These are phyloP conservation scores for Tetrastigma voinierianum DNA, from an alignment of 164 flowering plant species.

Conservation along the genomic window DNA sequence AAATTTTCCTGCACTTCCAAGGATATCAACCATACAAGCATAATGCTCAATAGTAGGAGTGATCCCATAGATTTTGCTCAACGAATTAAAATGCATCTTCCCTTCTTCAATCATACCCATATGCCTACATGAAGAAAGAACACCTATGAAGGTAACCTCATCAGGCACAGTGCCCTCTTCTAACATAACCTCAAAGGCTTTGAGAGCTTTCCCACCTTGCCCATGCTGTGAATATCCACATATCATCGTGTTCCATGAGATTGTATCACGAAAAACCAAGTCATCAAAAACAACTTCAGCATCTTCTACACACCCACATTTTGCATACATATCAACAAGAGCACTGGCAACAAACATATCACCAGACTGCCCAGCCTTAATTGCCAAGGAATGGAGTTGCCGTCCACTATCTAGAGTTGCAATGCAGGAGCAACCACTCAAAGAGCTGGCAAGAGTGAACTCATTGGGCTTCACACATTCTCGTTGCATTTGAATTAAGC, in stretches of 20 bases:
- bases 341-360: conserved; percentile 47
- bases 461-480: conserved; percentile 49
- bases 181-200: conserved; percentile 42
- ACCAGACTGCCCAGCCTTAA: conserved; percentile 34
- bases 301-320: conserved; percentile 49
- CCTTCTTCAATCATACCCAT: conserved; percentile 52
- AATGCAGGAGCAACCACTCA: conserved; percentile 44
- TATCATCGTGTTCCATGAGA: conserved; percentile 61
- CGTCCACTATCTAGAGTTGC: conserved; percentile 43
- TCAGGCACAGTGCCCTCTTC: conserved; percentile 42
- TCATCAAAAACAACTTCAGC: conserved; percentile 40
- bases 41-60: conserved; percentile 49
- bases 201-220: conserved; percentile 42
- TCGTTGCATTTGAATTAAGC: conserved; percentile 45
- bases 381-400: conserved; percentile 42
- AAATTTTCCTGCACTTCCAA: conserved; percentile 54
- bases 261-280: conserved; percentile 26
- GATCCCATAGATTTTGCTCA: conserved; percentile 32
- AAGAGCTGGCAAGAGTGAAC: conserved; percentile 51
- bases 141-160: conserved; percentile 50
- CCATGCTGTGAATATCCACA: conserved; percentile 55
- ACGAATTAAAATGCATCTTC: conserved; percentile 33
- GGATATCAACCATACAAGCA: conserved; percentile 61
- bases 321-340: conserved; percentile 54
- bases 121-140: conserved; percentile 58